A percentile compares a stretch with the other conserved stretches of the same genome.
Evolutionary conservation across 768 basidiomycete genomes (phyloP).

Genomic region (Tephrocybe sp.): DNA sequence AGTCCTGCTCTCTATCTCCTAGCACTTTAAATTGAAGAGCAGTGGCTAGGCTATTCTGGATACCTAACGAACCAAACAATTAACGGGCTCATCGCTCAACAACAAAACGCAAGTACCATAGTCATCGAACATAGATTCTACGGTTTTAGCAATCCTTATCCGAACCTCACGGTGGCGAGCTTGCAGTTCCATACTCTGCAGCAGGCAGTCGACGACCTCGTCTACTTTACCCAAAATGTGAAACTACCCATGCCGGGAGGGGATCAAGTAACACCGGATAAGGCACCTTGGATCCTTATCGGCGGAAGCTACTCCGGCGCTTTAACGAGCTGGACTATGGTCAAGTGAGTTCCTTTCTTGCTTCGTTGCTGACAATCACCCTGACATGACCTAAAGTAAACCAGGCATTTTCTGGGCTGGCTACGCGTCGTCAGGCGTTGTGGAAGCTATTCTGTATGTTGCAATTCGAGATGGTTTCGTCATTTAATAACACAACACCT

Average conservation of each 20-base stretch:
- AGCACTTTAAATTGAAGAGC: too few relatives aligned
- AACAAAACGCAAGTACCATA: constrained; percentile 61
- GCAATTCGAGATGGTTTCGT: neutral
- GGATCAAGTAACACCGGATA: constrained; percentile 55
- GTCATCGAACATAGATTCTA: constrained; percentile 76
- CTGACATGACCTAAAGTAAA: constrained; percentile 37
- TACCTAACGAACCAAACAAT: constrained; percentile 68
- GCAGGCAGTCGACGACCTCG: constrained; percentile 74
- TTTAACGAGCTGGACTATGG: constrained; percentile 66
- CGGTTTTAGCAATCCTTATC: constrained; percentile 70
- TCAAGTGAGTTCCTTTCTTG: constrained; percentile 44
- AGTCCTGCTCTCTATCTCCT: too few relatives aligned
- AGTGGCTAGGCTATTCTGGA: constrained; percentile 40
- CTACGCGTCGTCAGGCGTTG: constrained; percentile 68
- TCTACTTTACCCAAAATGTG: constrained; percentile 67
- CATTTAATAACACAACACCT: neutral
- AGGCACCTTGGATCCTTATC: constrained; percentile 49
- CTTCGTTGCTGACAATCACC: neutral
- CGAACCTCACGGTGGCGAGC: constrained; percentile 58
- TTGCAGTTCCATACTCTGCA: constrained; percentile 64
- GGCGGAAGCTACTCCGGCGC: constrained; percentile 54
- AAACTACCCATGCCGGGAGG: constrained; percentile 68
- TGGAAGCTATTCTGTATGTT: constrained; percentile 55
- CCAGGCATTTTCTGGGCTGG: constrained; percentile 64
- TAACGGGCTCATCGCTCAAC: constrained; percentile 62